Conservation (phyloP, 1,284 basidiomycete species). For the Moesziomyces antarcticus region DNA sequence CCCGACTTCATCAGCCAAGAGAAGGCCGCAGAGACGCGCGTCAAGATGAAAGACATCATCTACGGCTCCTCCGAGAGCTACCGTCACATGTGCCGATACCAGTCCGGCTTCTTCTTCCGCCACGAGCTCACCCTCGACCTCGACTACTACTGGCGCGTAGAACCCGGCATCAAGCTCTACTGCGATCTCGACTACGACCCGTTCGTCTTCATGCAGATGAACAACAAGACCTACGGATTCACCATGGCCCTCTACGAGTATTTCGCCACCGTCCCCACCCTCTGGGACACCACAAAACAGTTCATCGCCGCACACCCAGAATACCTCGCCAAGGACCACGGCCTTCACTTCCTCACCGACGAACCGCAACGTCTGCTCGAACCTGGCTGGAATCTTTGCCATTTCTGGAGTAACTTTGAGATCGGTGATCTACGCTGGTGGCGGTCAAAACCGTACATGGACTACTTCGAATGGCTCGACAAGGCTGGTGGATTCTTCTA, state of each 20-base stretch:
- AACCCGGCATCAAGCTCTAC: slow-evolving; percentile 80
- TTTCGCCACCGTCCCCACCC: slow-evolving; percentile 79
- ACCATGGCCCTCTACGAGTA: slow-evolving; percentile 83
- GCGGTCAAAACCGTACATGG: slow-evolving; percentile 79
- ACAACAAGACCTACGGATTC: slow-evolving; percentile 78
- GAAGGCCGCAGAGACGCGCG: slow-evolving; percentile 74
- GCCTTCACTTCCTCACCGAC: slow-evolving; percentile 79
- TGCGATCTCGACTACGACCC: slow-evolving; percentile 85
- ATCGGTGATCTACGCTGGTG: slow-evolving; percentile 81
- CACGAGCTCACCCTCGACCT: slow-evolving; percentile 74
- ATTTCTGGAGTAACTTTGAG: slow-evolving; percentile 76
- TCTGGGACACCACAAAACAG: slow-evolving; percentile 79
- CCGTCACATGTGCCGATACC: slow-evolving; percentile 81
- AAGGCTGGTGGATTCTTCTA: slow-evolving; percentile 75
- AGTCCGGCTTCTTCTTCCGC: slow-evolving; percentile 79
- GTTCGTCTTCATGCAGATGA: slow-evolving; percentile 86
- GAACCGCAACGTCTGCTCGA: slow-evolving; percentile 75
- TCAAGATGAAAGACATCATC: slow-evolving; percentile 80
- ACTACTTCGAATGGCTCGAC: slow-evolving; percentile 84
- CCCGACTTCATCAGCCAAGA: slow-evolving; percentile 77
- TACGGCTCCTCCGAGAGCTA: slow-evolving; percentile 80
- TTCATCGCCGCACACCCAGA: slow-evolving; percentile 78
- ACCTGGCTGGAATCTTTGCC: slow-evolving; percentile 75
- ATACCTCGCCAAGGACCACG: slow-evolving; percentile 77
- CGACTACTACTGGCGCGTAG: slow-evolving; percentile 92